A percentile compares a stretch with the other conserved stretches of the same genome.
Conservation (phyloP, 495 filamentous ascomycete species). For the Tuber microsphaerosporum region DNA sequence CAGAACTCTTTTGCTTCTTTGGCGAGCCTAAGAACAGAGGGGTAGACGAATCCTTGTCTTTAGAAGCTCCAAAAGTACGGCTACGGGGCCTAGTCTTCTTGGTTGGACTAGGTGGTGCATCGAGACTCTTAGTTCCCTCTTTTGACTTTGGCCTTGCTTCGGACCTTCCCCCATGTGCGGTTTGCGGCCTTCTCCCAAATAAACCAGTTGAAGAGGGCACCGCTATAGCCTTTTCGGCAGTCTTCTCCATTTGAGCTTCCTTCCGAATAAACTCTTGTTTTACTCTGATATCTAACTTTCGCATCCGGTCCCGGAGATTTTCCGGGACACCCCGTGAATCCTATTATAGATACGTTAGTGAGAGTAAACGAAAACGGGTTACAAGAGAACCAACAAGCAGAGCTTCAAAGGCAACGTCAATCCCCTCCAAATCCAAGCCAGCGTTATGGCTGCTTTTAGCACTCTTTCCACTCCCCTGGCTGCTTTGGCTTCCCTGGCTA, state of each 20-base stretch:
- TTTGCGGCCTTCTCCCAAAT: slow-evolving; percentile 57
- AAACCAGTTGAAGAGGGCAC: slow-evolving; percentile 43
- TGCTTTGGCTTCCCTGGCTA: slow-evolving; percentile 11
- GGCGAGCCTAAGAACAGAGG: slow-evolving; percentile 35
- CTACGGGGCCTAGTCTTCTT: slow-evolving; percentile 49
- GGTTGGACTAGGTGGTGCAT: slow-evolving; percentile 43
- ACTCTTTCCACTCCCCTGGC: slow-evolving; percentile 9
- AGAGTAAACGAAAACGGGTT: slow-evolving; percentile 19
- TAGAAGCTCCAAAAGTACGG: slow-evolving; percentile 41
- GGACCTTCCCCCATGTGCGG: slow-evolving; percentile 63
- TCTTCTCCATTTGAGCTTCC: slow-evolving; percentile 50
- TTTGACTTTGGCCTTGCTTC: slow-evolving; percentile 44
- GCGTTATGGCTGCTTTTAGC: slow-evolving; percentile 14
- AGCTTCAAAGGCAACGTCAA: slow-evolving; percentile 41
- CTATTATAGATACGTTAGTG: slow-evolving; percentile 27
- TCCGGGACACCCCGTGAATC: slow-evolving; percentile 56
- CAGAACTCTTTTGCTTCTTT: slow-evolving; percentile 54
- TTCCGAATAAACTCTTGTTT: slow-evolving; percentile 93
- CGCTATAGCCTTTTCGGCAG: slow-evolving; percentile 46
- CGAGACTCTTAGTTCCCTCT: slow-evolving; percentile 23
- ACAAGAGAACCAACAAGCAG: slow-evolving; percentile 32
- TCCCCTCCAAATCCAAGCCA: slow-evolving; percentile 37
- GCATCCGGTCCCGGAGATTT: slow-evolving; percentile 88
- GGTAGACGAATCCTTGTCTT: slow-evolving; percentile 52
- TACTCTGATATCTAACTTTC: slow-evolving; percentile 75